Base-by-base conservation (phyloP, 306 rosid species). In the Ochetophila trinervis region DNA sequence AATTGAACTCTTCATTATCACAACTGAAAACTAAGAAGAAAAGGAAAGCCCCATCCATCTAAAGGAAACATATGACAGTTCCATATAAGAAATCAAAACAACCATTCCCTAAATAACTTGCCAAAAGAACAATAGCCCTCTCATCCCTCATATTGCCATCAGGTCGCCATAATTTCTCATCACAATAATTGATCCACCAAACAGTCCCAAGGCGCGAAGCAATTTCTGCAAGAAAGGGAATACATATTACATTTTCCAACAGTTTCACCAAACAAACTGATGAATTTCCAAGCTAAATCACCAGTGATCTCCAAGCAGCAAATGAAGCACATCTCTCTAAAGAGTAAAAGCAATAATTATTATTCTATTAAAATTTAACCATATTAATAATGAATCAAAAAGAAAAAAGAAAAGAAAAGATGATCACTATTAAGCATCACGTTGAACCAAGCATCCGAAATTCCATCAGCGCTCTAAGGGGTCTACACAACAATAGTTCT, bases 111-210 rank as follows among this genome's bases (percentile, higher is more conserved):
- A n/a, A 15, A 3, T 6, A 17, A 48, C 53, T 16, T 14, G 18
- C 17, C 17, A n/a, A 48, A 48, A 60, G 36, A 60, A 60, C 51
- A 60, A 37, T 27, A 60, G 32, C 18, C 30, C 65, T 42, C 42
- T 71, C 45, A 62, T 47, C 57, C 63, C 76, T 91, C 77, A 91
- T 16, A 91, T 70, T n/a, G 97, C 86, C 97, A 91, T 91, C 14
- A 88, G 83, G 58, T 91, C 95, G 34, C 96, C 97, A 53, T 86
- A 88, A 47, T 74, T 83, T 69, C 97, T 76, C 87, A 88, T 83
- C 21, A 91, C 75, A 48, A 85, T 49, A 45, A 91, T 79, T 6
- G 96, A 82, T 60, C 96, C 96, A 5, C 75, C 91, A 63, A 91
- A 91, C 52, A 91, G 53, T 65, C 96, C 96, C 1, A 70, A 72